Base-by-base conservation (phyloP, 768 basidiomycete species). In the Trametes cinnabarina region DNA sequence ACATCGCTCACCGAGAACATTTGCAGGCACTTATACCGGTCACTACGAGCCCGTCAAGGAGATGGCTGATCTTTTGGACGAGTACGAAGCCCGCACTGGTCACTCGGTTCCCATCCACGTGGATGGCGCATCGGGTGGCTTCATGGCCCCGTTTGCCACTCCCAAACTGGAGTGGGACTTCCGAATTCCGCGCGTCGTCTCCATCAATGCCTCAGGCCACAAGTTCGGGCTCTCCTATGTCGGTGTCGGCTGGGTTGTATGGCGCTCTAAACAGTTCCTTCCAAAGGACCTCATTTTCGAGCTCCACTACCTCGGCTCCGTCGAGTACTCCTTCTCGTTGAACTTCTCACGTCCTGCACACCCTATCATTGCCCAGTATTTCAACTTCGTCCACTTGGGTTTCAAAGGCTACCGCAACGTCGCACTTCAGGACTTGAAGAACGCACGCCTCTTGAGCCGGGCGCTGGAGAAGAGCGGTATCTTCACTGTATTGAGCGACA, bases 21-120 rank as follows among this genome's bases (percentile, higher is more conserved):
- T 48, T 20, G 25, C 40, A 63, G 69, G 72, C 32, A 81, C 78
- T 23, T 79, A 77, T 62, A 83, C 82, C 6, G 82, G 79, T n/a
- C 77, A 76, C 63, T 84, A 79, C 65, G 94, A 96, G 65, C 85
- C 88, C 12, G 94, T 97, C 30, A 82, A 90, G 69, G 90, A 87
- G 69, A 90, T 97, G 85, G 77, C 88, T 1, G 84, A 86, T 40
- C 78, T 90, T 10, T 76, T 93, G 70, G 78, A 79, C 74, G 78
- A 73, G 57, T 86, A 82, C 65, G 79, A 86, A 69, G 68, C 47
- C 19, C 65, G 71, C 59, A 80, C 76, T 0, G 79, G 79, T n/a
- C 65, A 68, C 59, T 70, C 69, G 47, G 74, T 79, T 30, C 77
- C 81, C 20, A 61, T 47, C 25, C 56, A 61, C 42, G 81, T 83